These are phyloP conservation scores for Hypoxylon sp. DNA, from an alignment of 2,329 filamentous ascomycete genomes.

Conservation along the genomic window DNA sequence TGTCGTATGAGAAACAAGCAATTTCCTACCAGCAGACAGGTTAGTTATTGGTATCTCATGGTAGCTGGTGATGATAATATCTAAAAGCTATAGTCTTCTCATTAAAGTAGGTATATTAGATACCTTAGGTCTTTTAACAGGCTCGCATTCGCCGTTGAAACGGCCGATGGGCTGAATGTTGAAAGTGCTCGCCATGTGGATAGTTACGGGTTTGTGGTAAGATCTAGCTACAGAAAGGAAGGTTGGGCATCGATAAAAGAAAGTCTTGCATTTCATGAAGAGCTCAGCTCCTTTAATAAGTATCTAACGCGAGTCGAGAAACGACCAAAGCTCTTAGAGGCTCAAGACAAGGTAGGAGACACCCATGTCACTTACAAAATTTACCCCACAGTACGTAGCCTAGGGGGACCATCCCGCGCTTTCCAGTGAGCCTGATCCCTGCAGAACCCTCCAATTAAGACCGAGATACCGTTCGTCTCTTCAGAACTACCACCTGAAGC, in stretches of 20 bases:
- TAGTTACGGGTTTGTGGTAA: constrained; percentile 15
- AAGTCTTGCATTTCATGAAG: background rate
- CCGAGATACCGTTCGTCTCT: constrained; percentile 4
- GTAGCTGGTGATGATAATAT: background rate
- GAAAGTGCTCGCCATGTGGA: constrained; percentile 60
- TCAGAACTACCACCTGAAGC: constrained; percentile 1
- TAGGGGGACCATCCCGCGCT: background rate
- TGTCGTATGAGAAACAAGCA: constrained; percentile 92
- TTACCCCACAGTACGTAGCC: constrained; percentile 35
- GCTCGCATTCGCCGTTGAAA: constrained; percentile 77
- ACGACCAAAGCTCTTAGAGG: constrained; percentile 3
- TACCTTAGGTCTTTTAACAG: constrained; percentile 83
- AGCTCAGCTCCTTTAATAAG: background rate
- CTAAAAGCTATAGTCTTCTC: background rate
- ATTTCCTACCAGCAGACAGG: constrained; percentile 76
- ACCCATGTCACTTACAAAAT: constrained; percentile 22
- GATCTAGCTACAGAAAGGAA: background rate
- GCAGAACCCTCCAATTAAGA: constrained; percentile 9
- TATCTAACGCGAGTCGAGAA: background rate
- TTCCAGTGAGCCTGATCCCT: constrained; percentile 7
- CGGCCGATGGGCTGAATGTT: constrained; percentile 78
- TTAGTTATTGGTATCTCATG: background rate
- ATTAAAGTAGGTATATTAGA: constrained; percentile 39
- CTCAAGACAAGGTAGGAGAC: constrained; percentile 20
- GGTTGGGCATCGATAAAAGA: background rate